phyloP scores from a whole-genome alignment of 306 rosid species.

The Malus orientalis region DNA sequence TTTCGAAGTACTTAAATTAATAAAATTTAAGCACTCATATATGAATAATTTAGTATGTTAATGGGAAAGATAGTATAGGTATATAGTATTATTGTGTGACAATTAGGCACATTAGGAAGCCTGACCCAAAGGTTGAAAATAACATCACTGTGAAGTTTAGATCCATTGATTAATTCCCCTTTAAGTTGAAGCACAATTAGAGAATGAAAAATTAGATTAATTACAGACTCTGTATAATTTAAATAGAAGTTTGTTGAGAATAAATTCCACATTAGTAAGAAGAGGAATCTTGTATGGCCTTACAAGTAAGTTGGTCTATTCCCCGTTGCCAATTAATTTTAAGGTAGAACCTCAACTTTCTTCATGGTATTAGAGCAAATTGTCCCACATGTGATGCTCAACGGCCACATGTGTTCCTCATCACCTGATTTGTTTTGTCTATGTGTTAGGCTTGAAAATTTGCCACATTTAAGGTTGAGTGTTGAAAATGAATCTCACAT shows the following conservation, averaged over 20 bases:
- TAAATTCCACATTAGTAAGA: too few species aligned
- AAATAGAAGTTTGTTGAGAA: not conserved
- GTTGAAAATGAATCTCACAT: too few species aligned
- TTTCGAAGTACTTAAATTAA: slow-evolving; percentile 31
- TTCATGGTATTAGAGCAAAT: too few species aligned
- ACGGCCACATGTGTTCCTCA: too few species aligned
- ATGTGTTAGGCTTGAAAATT: too few species aligned
- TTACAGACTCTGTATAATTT: not conserved
- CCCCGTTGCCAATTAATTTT: too few species aligned
- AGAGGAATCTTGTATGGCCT: too few species aligned
- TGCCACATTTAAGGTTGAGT: too few species aligned
- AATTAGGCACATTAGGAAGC: slow-evolving; percentile 14
- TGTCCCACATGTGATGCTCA: too few species aligned
- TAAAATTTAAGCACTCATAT: slow-evolving; percentile 24
- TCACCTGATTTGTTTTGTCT: too few species aligned
- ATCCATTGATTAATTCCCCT: not conserved
- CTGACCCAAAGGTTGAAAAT: slow-evolving; percentile 4
- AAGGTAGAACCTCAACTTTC: too few species aligned
- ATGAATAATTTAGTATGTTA: slow-evolving; percentile 14
- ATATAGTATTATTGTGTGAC: slow-evolving; percentile 17
- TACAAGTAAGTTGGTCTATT: too few species aligned
- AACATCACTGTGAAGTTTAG: slow-evolving; percentile 29
- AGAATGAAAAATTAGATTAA: not conserved
- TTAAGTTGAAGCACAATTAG: not conserved
- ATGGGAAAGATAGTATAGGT: slow-evolving; percentile 9